Conservation (phyloP, 2,329 filamentous ascomycete species). For the Trichocomaceae sp. region DNA sequence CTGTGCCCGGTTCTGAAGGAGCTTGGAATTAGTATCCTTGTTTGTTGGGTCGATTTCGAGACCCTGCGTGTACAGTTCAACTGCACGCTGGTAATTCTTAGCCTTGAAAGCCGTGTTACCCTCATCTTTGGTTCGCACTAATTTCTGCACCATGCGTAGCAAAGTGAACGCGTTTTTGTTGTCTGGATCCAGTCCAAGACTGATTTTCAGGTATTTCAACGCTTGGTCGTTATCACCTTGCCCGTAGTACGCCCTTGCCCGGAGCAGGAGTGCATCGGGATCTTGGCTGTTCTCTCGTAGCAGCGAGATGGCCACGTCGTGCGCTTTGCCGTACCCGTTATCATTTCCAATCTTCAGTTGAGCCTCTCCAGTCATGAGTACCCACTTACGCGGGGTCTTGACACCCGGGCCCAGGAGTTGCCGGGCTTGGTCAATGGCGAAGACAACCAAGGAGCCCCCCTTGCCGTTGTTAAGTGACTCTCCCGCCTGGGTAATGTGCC, state of each 20-base stretch:
- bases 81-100: slow-evolving; percentile 69
- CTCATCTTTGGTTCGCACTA: slow-evolving; percentile 89
- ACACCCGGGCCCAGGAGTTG: slow-evolving; percentile 69
- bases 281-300: slow-evolving; percentile 83
- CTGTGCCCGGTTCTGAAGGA: slow-evolving; percentile 86
- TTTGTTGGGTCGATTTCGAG: slow-evolving; percentile 80
- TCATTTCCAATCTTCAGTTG: slow-evolving; percentile 86
- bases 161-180: slow-evolving; percentile 83
- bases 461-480: slow-evolving; percentile 67
- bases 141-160: slow-evolving; percentile 80
- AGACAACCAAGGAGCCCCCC: slow-evolving; percentile 82
- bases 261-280: slow-evolving; percentile 84
- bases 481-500: slow-evolving; percentile 73
- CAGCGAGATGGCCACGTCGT: slow-evolving; percentile 83
- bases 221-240: slow-evolving; percentile 95
- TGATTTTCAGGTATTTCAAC: slow-evolving; percentile 83
- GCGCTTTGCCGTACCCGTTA: slow-evolving; percentile 83
- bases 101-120: slow-evolving; percentile 88
- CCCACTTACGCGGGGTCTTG: slow-evolving; percentile 83
- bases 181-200: slow-evolving; percentile 84
- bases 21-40: slow-evolving; percentile 88
- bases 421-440: slow-evolving; percentile 86
- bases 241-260: slow-evolving; percentile 78
- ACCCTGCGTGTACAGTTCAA: slow-evolving; percentile 77
- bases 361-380: slow-evolving; percentile 83